Percentiles rank a stretch among this genome's conserved stretches.
Evolutionary conservation across 73 alveolate species (phyloP).

Genomic region (Paramecium primaurelia): DNA sequence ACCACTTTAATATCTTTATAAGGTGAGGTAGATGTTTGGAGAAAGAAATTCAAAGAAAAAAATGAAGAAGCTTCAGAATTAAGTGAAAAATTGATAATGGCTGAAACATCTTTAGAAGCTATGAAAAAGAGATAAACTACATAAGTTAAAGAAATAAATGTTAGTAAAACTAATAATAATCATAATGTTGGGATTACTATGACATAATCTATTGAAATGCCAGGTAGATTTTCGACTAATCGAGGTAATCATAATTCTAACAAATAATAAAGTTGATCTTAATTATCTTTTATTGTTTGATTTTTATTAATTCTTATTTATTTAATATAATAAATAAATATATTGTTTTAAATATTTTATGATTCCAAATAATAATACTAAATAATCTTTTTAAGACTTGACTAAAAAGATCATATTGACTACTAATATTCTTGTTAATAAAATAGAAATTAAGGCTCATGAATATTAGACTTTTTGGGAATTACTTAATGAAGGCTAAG

Average conservation of each 20-base stretch:
- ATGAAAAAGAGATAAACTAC: neutral
- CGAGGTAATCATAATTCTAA: neutral
- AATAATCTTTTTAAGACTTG: neutral
- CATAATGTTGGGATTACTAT: neutral
- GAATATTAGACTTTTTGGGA: constrained; percentile 42
- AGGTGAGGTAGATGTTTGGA: constrained; percentile 10
- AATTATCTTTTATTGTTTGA: neutral
- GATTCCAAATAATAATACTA: neutral
- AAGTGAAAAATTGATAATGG: constrained; percentile 12
- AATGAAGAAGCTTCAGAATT: neutral
- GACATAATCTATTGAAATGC: neutral
- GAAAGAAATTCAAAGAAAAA: neutral
- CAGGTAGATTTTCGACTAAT: neutral
- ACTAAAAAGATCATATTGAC: neutral
- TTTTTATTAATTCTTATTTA: neutral
- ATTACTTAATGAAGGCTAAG: neutral
- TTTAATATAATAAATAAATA: neutral
- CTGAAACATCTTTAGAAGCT: neutral
- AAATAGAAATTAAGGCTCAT: neutral
- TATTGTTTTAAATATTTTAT: neutral
- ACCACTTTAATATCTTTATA: neutral
- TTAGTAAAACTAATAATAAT: neutral
- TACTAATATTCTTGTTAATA: neutral
- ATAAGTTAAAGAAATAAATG: neutral
- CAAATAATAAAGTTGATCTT: neutral